Percentiles rank a stretch among this genome's conserved stretches.
Conservation (phyloP, 352 stramenopile genomes). For the Phytophthora boehmeriae region DNA sequence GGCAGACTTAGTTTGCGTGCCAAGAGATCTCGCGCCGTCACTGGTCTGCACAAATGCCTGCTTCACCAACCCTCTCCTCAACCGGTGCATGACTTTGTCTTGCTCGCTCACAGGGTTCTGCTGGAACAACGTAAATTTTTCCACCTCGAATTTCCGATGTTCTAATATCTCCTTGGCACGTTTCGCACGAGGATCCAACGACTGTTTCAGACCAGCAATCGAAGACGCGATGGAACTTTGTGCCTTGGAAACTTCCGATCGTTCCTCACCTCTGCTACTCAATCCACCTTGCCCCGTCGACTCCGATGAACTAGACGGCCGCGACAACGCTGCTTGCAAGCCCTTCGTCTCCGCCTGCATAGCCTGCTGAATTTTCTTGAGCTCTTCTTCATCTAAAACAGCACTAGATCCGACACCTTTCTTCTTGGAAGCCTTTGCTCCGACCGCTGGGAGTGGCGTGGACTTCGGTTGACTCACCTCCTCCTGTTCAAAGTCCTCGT, state of each 20-base stretch:
- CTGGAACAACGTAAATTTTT: slow-evolving; percentile 74
- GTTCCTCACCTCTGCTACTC: slow-evolving; percentile 13
- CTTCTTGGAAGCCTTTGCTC: slow-evolving; percentile 29
- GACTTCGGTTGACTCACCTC: slow-evolving; percentile 30
- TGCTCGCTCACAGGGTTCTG: slow-evolving; percentile 60
- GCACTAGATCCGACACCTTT: slow-evolving; percentile 13
- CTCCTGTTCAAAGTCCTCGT: slow-evolving; percentile 63
- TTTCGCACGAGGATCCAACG: slow-evolving; percentile 63
- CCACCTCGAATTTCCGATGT: slow-evolving; percentile 63
- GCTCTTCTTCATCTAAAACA: slow-evolving; percentile 26
- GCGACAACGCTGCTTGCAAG: slow-evolving; percentile 33
- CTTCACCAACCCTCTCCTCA: slow-evolving; percentile 54
- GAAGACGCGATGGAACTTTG: slow-evolving; percentile 57
- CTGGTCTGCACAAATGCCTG: slow-evolving; percentile 68
- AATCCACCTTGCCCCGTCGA: slow-evolving; percentile 6
- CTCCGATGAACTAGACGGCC: slow-evolving; percentile 31
- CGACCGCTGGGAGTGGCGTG: slow-evolving; percentile 20
- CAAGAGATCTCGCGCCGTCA: slow-evolving; percentile 53
- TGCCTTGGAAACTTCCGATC: background rate
- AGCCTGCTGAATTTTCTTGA: slow-evolving; percentile 70
- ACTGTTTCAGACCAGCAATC: slow-evolving; percentile 77
- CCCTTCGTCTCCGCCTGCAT: slow-evolving; percentile 68
- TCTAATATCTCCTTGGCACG: slow-evolving; percentile 69
- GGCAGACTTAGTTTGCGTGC: slow-evolving; percentile 58
- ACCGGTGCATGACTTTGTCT: slow-evolving; percentile 56